phyloP scores from a whole-genome alignment of 2,329 filamentous ascomycete genomes.

The Colletotrichum sp. region DNA sequence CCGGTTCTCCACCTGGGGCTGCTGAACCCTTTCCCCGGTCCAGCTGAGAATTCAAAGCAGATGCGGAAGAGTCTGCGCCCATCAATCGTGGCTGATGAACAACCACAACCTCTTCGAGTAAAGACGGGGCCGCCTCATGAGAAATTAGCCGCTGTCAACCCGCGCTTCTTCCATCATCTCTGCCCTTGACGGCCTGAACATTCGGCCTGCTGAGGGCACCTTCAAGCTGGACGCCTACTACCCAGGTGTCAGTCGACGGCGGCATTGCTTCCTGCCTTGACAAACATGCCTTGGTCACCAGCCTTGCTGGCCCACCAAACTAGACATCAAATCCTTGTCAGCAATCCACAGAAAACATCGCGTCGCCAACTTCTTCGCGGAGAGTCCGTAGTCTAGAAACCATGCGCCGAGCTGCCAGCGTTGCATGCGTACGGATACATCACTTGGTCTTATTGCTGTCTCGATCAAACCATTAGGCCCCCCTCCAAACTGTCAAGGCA shows the following conservation, averaged over 20 bases:
- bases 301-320: not conserved
- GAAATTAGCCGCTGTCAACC: not conserved
- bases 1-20: not conserved
- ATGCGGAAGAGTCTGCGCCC: not conserved
- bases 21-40: not conserved
- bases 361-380: not conserved
- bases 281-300: not conserved
- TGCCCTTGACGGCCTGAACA: not conserved
- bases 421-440: not conserved
- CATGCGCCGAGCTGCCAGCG: not conserved
- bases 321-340: not conserved
- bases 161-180: not conserved
- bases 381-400: not conserved
- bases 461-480: not conserved
- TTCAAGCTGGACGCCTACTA: not conserved
- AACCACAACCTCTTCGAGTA: not conserved
- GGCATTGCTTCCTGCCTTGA: not conserved
- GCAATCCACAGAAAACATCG: not conserved
- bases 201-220: not conserved
- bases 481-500: not conserved
- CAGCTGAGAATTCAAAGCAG: not conserved
- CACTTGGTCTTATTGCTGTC: not conserved
- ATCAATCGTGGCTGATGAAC: not conserved
- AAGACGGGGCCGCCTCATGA: not conserved
- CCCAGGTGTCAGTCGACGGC: not conserved